Percentiles rank a stretch among this genome's conserved stretches.
These are phyloP conservation scores for Hortiboletus campestris DNA, from an alignment of 768 basidiomycete species.

Conservation along the genomic window DNA sequence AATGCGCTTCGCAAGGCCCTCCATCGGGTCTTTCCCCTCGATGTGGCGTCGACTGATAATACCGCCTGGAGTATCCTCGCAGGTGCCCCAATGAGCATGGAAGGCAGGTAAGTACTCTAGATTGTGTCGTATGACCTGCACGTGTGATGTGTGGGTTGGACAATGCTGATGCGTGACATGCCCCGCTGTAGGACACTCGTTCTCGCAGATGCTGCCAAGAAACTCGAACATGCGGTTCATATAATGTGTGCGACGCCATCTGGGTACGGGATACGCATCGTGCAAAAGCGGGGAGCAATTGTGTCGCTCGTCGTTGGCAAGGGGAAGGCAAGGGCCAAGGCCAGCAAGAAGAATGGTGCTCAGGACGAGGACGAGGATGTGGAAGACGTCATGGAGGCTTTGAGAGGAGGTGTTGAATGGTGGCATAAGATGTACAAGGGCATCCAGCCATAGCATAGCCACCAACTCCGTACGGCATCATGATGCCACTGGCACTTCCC, in stretches of 20 bases:
- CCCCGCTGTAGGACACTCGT: slow-evolving; percentile 36
- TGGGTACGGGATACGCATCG: slow-evolving; percentile 46
- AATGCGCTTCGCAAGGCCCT: slow-evolving; percentile 41
- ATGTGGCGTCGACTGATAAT: slow-evolving; percentile 5
- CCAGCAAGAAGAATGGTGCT: background rate
- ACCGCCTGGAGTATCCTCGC: slow-evolving; percentile 27
- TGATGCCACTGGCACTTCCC: too few species aligned
- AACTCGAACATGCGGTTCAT: slow-evolving; percentile 47
- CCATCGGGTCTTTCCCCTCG: slow-evolving; percentile 20
- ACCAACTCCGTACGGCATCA: too few species aligned
- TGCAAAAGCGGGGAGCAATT: slow-evolving; percentile 36
- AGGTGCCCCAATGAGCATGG: slow-evolving; percentile 10
- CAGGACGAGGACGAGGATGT: slow-evolving; percentile 1
- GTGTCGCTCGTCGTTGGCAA: slow-evolving; percentile 20
- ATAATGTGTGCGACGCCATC: slow-evolving; percentile 48
- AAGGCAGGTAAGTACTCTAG: slow-evolving; percentile 23
- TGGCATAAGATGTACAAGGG: slow-evolving; percentile 2
- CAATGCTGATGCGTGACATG: background rate
- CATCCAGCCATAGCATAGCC: too few species aligned
- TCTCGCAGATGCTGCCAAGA: slow-evolving; percentile 41
- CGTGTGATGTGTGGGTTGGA: too few species aligned
- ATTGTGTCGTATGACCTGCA: background rate
- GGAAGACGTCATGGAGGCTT: slow-evolving; percentile 11
- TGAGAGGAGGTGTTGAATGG: slow-evolving; percentile 1
- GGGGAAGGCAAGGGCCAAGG: background rate